These are phyloP conservation scores for Dactylis glomerata DNA, from an alignment of 176 grass and related monocot species.

Conservation along the genomic window DNA sequence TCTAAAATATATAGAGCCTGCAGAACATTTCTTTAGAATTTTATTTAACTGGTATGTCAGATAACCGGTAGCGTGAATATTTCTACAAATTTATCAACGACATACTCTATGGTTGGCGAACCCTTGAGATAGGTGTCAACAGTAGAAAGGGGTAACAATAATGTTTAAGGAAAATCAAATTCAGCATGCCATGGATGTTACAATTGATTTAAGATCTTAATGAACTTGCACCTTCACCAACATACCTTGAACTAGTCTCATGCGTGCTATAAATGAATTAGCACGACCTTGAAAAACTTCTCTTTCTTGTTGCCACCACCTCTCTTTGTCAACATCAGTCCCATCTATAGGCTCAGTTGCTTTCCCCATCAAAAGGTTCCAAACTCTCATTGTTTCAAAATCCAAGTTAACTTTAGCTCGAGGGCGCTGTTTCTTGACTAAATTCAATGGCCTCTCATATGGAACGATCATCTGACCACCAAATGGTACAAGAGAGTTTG, in stretches of 20 bases:
- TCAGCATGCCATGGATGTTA: background rate
- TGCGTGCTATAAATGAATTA: conserved; percentile 63
- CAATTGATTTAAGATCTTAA: background rate
- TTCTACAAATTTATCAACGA: background rate
- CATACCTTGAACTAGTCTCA: conserved; percentile 81
- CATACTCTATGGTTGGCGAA: background rate
- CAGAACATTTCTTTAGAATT: no score
- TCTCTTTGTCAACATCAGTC: conserved; percentile 49
- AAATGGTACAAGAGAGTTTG: conserved; percentile 46
- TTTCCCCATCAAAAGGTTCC: conserved; percentile 75
- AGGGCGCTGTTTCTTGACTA: conserved; percentile 48
- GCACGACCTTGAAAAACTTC: conserved; percentile 58
- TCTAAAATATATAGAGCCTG: background rate
- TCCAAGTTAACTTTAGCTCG: conserved; percentile 76
- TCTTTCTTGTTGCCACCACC: conserved; percentile 72
- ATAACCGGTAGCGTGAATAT: background rate
- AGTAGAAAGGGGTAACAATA: background rate
- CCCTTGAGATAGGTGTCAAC: background rate
- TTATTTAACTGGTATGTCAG: background rate
- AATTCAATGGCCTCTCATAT: conserved; percentile 26
- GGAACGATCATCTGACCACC: conserved; percentile 35
- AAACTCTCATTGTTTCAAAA: conserved; percentile 68
- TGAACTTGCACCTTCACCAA: background rate
- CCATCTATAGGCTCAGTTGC: conserved; percentile 37
- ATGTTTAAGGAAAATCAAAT: conserved; percentile 4